Evolutionary conservation across 2,329 filamentous ascomycete genomes (phyloP), one percentile per base, ranked within the genome.

Genomic region (Aspergillus hortae): DNA sequence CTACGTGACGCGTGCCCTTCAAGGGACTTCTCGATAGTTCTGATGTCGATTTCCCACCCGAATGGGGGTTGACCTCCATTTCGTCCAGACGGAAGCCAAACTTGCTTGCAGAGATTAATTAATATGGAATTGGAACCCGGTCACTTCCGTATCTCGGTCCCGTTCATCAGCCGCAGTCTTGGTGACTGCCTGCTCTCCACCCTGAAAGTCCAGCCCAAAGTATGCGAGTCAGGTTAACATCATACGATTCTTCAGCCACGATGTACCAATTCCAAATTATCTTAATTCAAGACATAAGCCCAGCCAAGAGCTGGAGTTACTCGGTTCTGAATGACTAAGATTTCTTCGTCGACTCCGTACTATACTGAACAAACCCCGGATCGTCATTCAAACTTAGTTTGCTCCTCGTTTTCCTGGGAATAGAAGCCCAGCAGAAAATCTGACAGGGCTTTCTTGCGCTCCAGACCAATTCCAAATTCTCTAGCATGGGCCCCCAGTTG

Each of bases 331-430:
- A 43, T 33, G 11, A 38, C 7, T 25, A 42, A 44, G 11, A 14
- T 38, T 9, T 15, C 41, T 14, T 33, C 15, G n/a, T 6, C n/a
- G 17, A 7, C 6, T 14, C 7, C 10, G 21, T 21, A 40, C 33
- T 15, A 46, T 14, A 5, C 36, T 38, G 40, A 45, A 23, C 48
- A 52, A 51, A 55, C 46, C 53, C 53, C 55, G 50, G 53, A 46
- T 55, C 35, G 40, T 47, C 53, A 30, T 25, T 33, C 41, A 23
- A 40, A 38, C 40, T 32, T 12, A 42, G 23, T 23, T 42, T 42
- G 40, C 6, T 11, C 38, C 21, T 21, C 36, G 12, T 12, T 14
- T 48, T 40, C 23, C 33, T 40, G 33, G 35, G 33, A 32, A 41
- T 38, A 12, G 46, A 38, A 38, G 12, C 35, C 35, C 35, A 38